Percentiles rank a stretch among this genome's conserved stretches.
These are phyloP conservation scores for Micractinium conductrix DNA, from an alignment of 139 green algal species.

Conservation along the genomic window DNA sequence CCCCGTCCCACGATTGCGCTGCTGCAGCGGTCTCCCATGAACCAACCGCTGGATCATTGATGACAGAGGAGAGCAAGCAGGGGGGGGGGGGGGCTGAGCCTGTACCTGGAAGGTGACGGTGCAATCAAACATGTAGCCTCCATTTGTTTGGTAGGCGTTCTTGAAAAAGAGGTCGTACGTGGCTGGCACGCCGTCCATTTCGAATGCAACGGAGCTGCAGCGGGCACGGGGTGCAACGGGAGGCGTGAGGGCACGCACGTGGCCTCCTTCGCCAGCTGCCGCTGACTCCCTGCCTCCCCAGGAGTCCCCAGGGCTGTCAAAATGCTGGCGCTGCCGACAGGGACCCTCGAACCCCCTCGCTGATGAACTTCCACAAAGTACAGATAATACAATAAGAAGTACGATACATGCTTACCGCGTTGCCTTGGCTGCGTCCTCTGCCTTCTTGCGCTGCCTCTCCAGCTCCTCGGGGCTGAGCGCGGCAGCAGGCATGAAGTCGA, in stretches of 20 bases:
- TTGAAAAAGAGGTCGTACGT: constrained; percentile 22
- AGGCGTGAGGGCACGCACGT: neutral
- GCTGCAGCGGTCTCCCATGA: too few relatives aligned
- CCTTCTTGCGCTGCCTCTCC: constrained; percentile 38
- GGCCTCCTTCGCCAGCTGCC: too few relatives aligned
- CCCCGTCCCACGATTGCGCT: too few relatives aligned
- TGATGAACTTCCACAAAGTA: too few relatives aligned
- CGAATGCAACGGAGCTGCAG: neutral
- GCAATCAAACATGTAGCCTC: constrained; percentile 84
- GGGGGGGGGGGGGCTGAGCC: too few relatives aligned
- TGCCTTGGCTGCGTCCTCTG: constrained; percentile 36
- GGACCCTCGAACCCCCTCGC: too few relatives aligned
- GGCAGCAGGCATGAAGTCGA: constrained; percentile 77
- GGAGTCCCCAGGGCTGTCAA: too few relatives aligned
- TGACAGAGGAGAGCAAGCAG: too few relatives aligned
- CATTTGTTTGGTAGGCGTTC: constrained; percentile 72
- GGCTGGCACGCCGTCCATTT: constrained; percentile 10
- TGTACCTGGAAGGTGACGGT: constrained; percentile 47
- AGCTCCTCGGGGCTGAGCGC: constrained; percentile 58
- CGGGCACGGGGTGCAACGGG: neutral
- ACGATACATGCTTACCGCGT: constrained; percentile 12
- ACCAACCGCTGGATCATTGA: too few relatives aligned
- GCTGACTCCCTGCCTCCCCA: too few relatives aligned
- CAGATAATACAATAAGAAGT: too few relatives aligned
- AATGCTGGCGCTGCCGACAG: too few relatives aligned